These are phyloP conservation scores for Trametopsis cervina DNA, from an alignment of 768 basidiomycete species.

Conservation along the genomic window DNA sequence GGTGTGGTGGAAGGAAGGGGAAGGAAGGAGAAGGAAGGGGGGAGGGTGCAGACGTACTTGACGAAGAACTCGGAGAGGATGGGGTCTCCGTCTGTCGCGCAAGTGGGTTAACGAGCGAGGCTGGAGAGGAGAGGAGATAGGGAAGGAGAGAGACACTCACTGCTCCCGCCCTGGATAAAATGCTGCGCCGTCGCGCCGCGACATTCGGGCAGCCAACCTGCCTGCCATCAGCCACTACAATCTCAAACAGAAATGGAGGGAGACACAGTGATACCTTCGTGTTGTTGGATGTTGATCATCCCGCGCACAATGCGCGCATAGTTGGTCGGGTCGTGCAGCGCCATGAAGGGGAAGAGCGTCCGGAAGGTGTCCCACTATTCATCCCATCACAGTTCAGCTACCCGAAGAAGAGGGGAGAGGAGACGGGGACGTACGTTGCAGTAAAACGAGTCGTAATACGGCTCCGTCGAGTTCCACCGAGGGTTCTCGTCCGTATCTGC, in stretches of 20 bases:
- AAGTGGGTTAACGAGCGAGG: not conserved
- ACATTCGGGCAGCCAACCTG: constrained; percentile 65
- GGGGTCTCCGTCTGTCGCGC: constrained; percentile 46
- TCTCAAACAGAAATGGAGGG: too few relatives aligned
- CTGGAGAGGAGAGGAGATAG: too few relatives aligned
- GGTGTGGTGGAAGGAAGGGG: not conserved
- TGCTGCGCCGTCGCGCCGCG: constrained; percentile 47
- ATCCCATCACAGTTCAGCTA: not conserved
- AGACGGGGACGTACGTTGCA: constrained; percentile 45
- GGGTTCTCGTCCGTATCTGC: constrained; percentile 60
- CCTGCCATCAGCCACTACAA: too few relatives aligned
- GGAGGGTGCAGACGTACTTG: constrained; percentile 33
- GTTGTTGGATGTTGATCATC: constrained; percentile 60
- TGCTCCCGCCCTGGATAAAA: constrained; percentile 55
- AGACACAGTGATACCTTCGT: constrained; percentile 40
- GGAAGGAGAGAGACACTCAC: constrained; percentile 30
- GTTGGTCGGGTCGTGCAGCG: constrained; percentile 52
- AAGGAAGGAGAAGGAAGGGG: not conserved
- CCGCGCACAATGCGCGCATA: constrained; percentile 56
- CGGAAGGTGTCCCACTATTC: constrained; percentile 60
- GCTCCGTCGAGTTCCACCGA: constrained; percentile 55
- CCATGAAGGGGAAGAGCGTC: constrained; percentile 55
- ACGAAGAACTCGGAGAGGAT: constrained; percentile 61
- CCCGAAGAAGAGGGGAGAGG: not conserved
- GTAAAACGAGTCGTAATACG: constrained; percentile 62